phyloP scores from a whole-genome alignment of 2,329 filamentous ascomycete species.

The Curvularia spicifera region DNA sequence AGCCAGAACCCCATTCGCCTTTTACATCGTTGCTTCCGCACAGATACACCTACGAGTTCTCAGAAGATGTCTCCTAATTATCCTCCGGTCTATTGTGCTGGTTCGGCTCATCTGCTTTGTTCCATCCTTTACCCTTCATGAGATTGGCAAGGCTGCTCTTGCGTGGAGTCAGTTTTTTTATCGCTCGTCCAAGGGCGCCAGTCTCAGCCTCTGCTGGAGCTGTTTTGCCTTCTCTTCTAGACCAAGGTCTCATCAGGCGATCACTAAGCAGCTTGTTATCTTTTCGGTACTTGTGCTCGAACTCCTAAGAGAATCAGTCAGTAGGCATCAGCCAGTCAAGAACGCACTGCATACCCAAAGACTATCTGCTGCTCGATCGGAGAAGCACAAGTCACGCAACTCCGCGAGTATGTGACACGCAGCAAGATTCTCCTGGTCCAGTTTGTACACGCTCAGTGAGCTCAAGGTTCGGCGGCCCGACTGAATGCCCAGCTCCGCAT shows the following conservation, averaged over 20 bases:
- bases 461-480: constrained; percentile 16
- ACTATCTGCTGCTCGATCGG: constrained; percentile 41
- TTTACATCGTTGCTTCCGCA: not conserved
- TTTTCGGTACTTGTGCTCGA: constrained; percentile 43
- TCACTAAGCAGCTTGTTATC: constrained; percentile 38
- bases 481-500: constrained; percentile 23
- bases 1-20: not conserved
- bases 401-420: constrained; percentile 41
- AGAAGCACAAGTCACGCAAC: constrained; percentile 38
- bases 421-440: constrained; percentile 38
- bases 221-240: constrained; percentile 30
- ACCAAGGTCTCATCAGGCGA: constrained; percentile 22
- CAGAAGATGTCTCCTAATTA: constrained; percentile 15
- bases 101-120: constrained; percentile 27
- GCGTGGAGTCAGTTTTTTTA: constrained; percentile 44
- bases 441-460: constrained; percentile 28
- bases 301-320: constrained; percentile 33
- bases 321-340: no score
- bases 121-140: constrained; percentile 44
- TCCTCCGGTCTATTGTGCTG: constrained; percentile 6
- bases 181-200: constrained; percentile 39
- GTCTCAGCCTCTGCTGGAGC: constrained; percentile 21
- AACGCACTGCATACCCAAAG: constrained; percentile 35
- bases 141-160: constrained; percentile 46
- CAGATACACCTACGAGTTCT: constrained; percentile 1